phyloP scores from a whole-genome alignment of 495 filamentous ascomycete genomes.

The Cairneyella variabilis region DNA sequence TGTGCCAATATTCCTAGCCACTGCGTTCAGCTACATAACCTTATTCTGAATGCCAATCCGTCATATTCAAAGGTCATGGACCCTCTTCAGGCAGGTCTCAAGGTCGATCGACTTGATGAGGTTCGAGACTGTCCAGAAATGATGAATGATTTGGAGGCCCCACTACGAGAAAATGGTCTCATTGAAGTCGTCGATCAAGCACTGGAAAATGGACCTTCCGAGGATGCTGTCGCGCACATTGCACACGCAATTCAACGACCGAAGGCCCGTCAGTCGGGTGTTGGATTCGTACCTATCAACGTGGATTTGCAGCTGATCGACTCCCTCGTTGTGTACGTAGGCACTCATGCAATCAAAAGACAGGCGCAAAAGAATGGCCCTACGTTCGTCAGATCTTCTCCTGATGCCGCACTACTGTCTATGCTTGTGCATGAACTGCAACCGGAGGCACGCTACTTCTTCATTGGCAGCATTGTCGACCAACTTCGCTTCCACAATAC shows the following conservation, averaged over 20 bases:
- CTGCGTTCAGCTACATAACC: constrained; percentile 83
- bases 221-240: constrained; percentile 67
- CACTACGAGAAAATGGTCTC: constrained; percentile 59
- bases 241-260: constrained; percentile 58
- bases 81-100: constrained; percentile 73
- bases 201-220: constrained; percentile 55
- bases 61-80: constrained; percentile 73
- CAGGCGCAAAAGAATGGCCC: constrained; percentile 55
- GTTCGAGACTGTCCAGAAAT: constrained; percentile 63
- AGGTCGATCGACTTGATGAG: constrained; percentile 77
- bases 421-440: constrained; percentile 67
- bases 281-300: constrained; percentile 58
- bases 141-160: constrained; percentile 54
- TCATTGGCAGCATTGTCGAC: constrained; percentile 81
- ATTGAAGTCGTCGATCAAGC: constrained; percentile 63
- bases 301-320: constrained; percentile 73
- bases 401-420: constrained; percentile 72
- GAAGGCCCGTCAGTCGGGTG: constrained; percentile 50
- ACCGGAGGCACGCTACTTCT: constrained; percentile 78
- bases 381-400: constrained; percentile 63
- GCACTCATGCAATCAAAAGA: constrained; percentile 59
- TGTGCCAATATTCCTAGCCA: constrained; percentile 82
- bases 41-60: constrained; percentile 82
- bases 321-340: constrained; percentile 79
- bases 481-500: constrained; percentile 88